Evolutionary conservation across 2,329 filamentous ascomycete species (phyloP), one percentile per base, ranked within the genome.

Genomic region (Pseudopyricularia javanii): DNA sequence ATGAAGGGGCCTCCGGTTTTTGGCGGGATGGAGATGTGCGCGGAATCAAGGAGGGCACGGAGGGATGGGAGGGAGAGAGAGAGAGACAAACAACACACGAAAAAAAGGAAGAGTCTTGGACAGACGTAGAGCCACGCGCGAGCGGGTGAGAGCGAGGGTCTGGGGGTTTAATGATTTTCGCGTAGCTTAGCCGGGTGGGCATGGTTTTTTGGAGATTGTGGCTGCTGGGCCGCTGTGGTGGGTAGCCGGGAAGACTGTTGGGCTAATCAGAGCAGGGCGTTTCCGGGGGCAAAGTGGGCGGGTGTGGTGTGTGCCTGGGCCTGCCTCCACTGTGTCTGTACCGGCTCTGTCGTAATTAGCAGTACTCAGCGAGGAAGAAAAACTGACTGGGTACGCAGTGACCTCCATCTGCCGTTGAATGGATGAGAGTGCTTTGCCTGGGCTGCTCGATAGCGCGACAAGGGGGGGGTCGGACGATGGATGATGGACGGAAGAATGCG

Each of bases 81-180:
- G 58, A 60, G 59, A 58, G 52, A 52, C 55, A 58, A 58, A 59
- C 59, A 62, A 63, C 63, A 62, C 64, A 61, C 65, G 63, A 62
- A 59, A 59, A 63, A 65, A 66, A 65, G 68, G 62, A 67, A 66
- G 63, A 66, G 64, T 70, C 65, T 69, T 67, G 66, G 65, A 66
- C 64, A 65, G 60, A 65, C 58, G 59, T 57, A 61, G 62, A 64
- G 66, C 64, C 61, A 65, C 66, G 65, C 63, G 56, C 59, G 66
- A 61, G 59, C 57, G 61, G 64, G 67, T 66, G 64, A 66, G 64
- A 63, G 62, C 62, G 64, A 63, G 61, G 60, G 56, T 59, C 63
- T 64, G 62, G 66, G 66, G 66, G 66, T 67, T 69, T 68, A 68
- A 68, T 67, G 62, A 66, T 64, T 63, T 66, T 61, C 56, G 62